A percentile compares a stretch with the other conserved stretches of the same genome.
Conservation (phyloP, 179 eudicot species). For the Corrigiola litoralis region DNA sequence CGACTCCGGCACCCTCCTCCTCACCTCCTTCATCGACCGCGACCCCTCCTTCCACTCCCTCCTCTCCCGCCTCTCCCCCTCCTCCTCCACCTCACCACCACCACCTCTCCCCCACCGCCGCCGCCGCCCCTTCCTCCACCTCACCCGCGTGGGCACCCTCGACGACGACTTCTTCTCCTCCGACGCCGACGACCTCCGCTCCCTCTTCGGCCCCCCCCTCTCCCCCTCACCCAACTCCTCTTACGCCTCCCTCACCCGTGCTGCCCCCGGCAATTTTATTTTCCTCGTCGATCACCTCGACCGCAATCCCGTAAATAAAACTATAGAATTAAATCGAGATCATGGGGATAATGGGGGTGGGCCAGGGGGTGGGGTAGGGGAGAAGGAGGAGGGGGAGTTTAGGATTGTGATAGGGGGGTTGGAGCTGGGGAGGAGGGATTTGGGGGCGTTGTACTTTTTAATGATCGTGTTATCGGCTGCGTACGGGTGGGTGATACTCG, state of each 20-base stretch:
- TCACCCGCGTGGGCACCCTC: constrained; percentile 83
- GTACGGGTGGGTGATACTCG: constrained; percentile 79
- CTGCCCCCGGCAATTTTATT: neutral
- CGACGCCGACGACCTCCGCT: constrained; percentile 49
- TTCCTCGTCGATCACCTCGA: neutral
- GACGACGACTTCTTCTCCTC: constrained; percentile 94
- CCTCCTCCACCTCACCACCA: constrained; percentile 18
- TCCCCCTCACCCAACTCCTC: neutral
- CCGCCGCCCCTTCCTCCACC: constrained; percentile 70
- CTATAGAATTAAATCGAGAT: neutral
- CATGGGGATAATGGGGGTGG: constrained; percentile 8
- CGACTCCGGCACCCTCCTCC: constrained; percentile 57
- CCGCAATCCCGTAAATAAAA: neutral
- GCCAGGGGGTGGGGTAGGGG: constrained; percentile 14
- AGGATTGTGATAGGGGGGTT: constrained; percentile 53
- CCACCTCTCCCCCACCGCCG: constrained; percentile 41
- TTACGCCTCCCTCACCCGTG: neutral
- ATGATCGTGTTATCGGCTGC: constrained; percentile 63
- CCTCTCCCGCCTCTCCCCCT: constrained; percentile 56
- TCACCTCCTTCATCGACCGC: constrained; percentile 63
- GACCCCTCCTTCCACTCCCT: constrained; percentile 71
- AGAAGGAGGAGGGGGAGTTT: constrained; percentile 39
- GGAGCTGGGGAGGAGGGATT: constrained; percentile 56
- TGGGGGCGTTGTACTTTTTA: constrained; percentile 53
- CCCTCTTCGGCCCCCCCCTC: constrained; percentile 33